Evolutionary conservation across 139 green algal genomes (phyloP), one percentile per base, ranked within the genome.

Genomic region (Chlamydomonas eustigma): DNA sequence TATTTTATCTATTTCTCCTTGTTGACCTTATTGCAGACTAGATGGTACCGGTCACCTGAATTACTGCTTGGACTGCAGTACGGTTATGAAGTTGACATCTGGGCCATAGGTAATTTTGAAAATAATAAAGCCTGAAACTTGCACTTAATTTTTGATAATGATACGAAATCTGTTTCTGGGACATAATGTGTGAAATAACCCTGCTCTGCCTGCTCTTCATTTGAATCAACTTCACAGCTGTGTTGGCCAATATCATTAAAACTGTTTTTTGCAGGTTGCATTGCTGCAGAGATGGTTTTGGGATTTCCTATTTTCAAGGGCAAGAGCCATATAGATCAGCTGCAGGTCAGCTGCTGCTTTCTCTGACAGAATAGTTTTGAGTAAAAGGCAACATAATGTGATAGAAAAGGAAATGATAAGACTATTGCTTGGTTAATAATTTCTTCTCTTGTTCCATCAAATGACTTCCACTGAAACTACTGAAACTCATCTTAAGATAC

Each of bases 11-110:
- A n/a, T n/a, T n/a, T n/a, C n/a, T n/a, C n/a, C n/a, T n/a, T n/a
- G n/a, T n/a, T n/a, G n/a, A n/a, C n/a, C n/a, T n/a, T n/a, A n/a
- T n/a, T n/a, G 18, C 44, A 58, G 44, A 96, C 91, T 0, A 83
- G 91, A 0, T 96, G 91, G 92, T 97, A 97, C 76, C 79, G 88
- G 2, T 71, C 90, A 0, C 92, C 92, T 2, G 92, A 97, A 84
- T 82, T 96, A 66, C 87, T 97, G 39, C 80, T 97, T 3, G 88
- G 89, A 3, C 80, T 83, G 37, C 32, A 39, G 3, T 96, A 97
- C 80, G 83, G 76, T 1, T 64, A 78, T 2, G 73, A 69, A 0
- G 86, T 96, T 33, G 92, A 97, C 77, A 65, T 93, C 36, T 94
- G 89, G 89, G 81, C 87, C 2, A 37, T 81, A 3, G 71, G 50